These are phyloP conservation scores for Penicillium coprophilum DNA, from an alignment of 495 filamentous ascomycete genomes.

Conservation along the genomic window DNA sequence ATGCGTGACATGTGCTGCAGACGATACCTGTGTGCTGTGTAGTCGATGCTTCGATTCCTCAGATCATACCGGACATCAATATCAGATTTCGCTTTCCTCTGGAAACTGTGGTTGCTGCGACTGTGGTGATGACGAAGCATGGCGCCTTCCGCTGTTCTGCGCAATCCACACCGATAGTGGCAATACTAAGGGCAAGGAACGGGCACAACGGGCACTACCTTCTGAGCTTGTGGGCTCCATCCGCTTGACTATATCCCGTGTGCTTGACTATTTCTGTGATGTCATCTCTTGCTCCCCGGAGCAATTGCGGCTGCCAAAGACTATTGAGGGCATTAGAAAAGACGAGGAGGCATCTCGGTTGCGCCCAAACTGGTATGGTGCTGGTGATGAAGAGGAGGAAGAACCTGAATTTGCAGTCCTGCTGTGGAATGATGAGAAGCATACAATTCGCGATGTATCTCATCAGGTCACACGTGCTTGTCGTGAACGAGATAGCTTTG, in stretches of 20 bases:
- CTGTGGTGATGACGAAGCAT: constrained; percentile 93
- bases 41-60: constrained; percentile 92
- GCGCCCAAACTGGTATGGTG: constrained; percentile 68
- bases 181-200: constrained; percentile 63
- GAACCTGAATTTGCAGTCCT: constrained; percentile 80
- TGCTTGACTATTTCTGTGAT: constrained; percentile 92
- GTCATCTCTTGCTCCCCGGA: constrained; percentile 97
- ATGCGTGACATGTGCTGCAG: constrained; percentile 87
- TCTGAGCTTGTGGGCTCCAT: constrained; percentile 72
- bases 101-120: constrained; percentile 97
- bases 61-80: constrained; percentile 91
- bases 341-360: constrained; percentile 83
- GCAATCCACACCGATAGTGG: constrained; percentile 78
- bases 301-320: constrained; percentile 83
- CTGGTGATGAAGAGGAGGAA: constrained; percentile 53
- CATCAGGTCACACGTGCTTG: constrained; percentile 90
- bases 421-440: constrained; percentile 98
- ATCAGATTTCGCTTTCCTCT: constrained; percentile 77
- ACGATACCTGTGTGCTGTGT: constrained; percentile 85
- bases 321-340: constrained; percentile 68
- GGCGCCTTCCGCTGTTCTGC: constrained; percentile 83
- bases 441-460: constrained; percentile 87
- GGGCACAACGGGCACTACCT: constrained; percentile 56
- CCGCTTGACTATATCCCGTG: constrained; percentile 77
- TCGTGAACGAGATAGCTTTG: constrained; percentile 65